Evolutionary conservation across 176 grass and related monocot genomes (phyloP).

Genomic region (Dactylis glomerata): DNA sequence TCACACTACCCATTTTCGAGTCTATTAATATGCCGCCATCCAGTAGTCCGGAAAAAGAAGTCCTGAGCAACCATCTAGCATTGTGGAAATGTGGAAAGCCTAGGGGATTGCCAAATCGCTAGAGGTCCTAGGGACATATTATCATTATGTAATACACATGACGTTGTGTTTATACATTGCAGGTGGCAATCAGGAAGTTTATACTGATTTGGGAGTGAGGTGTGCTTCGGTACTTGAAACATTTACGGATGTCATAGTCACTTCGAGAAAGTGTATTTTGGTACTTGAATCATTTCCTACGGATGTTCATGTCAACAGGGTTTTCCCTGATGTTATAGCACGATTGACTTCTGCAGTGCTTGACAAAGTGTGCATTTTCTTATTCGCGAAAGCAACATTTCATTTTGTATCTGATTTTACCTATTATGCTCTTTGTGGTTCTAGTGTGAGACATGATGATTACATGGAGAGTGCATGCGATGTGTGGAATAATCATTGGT

Average conservation of each 20-base stretch:
- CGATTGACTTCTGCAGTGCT: not conserved
- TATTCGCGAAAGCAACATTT: not conserved
- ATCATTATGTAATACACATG: not conserved
- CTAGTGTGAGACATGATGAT: not conserved
- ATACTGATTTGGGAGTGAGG: not conserved
- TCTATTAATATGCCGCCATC: too few relatives aligned
- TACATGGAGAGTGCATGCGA: not conserved
- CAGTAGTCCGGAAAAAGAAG: too few relatives aligned
- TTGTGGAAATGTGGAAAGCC: too few relatives aligned
- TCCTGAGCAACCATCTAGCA: too few relatives aligned
- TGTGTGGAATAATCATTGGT: not conserved
- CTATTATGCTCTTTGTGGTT: not conserved
- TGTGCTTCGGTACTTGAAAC: too few relatives aligned
- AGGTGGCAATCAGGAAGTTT: not conserved
- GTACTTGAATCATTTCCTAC: not conserved
- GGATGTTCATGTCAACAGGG: not conserved
- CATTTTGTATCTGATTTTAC: not conserved
- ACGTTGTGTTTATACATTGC: not conserved
- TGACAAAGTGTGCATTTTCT: not conserved
- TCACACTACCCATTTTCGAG: too few relatives aligned
- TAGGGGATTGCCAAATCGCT: too few relatives aligned
- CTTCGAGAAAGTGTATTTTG: too few relatives aligned
- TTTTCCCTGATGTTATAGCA: not conserved
- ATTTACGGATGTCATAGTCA: too few relatives aligned
- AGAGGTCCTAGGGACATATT: not conserved